Conservation (phyloP, 108 stramenopile species). For the Pseudonitzschia pungens region DNA sequence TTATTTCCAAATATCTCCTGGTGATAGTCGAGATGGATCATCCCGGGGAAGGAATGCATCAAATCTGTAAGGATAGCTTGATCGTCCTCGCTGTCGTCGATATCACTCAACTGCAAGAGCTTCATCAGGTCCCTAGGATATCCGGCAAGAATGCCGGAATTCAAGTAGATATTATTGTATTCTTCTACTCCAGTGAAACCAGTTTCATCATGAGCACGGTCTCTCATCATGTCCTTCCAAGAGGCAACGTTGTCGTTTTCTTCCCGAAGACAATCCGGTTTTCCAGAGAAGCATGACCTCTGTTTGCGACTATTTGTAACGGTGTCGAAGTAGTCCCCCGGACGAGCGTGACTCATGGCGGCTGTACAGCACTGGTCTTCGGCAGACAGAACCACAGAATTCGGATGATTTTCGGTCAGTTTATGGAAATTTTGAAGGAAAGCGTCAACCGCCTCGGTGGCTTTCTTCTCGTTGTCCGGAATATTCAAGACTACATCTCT, state of each 20-base stretch:
- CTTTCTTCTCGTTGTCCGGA: background rate
- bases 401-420: conserved; percentile 3
- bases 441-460: background rate
- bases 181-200: background rate
- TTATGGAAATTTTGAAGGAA: conserved; percentile 6
- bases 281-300: conserved; percentile 11
- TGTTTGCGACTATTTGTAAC: background rate
- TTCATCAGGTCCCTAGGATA: background rate
- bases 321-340: conserved; percentile 18
- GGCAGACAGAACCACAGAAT: conserved; percentile 14
- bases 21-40: conserved; percentile 24
- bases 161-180: conserved; percentile 11
- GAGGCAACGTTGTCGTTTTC: conserved; percentile 11
- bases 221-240: conserved; percentile 8
- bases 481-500: conserved; percentile 18
- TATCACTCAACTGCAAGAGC: conserved; percentile 6
- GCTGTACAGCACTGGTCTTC: conserved; percentile 19
- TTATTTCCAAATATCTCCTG: conserved; percentile 26
- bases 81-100: conserved; percentile 18
- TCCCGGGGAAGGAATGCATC: background rate
- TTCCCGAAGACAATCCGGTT: background rate
- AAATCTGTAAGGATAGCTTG: conserved; percentile 19
- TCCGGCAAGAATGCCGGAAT: conserved; percentile 16
- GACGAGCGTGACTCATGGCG: conserved; percentile 23
- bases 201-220: conserved; percentile 2